These are phyloP conservation scores for Aleurites moluccanus DNA, from an alignment of 441 rosid genomes.

Conservation along the genomic window DNA sequence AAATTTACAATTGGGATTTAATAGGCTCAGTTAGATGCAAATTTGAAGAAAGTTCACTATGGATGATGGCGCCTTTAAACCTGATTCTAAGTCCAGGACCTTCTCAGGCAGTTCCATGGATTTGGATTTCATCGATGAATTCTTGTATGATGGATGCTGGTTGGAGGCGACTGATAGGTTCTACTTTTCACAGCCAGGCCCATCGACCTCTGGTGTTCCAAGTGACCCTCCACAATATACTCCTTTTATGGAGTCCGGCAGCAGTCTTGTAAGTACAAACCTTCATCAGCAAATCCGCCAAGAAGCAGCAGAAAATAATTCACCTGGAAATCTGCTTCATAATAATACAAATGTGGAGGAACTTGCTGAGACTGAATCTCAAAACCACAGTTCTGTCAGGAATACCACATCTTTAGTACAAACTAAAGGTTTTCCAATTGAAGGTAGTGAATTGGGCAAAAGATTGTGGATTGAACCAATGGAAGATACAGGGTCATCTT, in stretches of 20 bases:
- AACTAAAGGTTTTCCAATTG: conserved; percentile 34
- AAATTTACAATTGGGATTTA: conserved; percentile 18
- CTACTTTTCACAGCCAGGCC: conserved; percentile 38
- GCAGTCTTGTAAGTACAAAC: conserved; percentile 27
- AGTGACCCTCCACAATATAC: conserved; percentile 28
- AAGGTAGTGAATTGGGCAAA: conserved; percentile 49
- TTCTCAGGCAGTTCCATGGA: conserved; percentile 63
- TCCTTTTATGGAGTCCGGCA: conserved; percentile 32
- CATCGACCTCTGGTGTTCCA: conserved; percentile 27
- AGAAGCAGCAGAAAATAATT: conserved; percentile 33
- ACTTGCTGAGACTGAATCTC: conserved; percentile 27
- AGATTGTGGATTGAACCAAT: conserved; percentile 66
- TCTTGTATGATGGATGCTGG: conserved; percentile 87
- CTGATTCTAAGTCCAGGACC: conserved; percentile 41
- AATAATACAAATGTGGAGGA: conserved; percentile 33
- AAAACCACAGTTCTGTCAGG: conserved; percentile 32
- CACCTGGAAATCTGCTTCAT: conserved; percentile 23
- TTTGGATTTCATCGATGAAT: conserved; percentile 88
- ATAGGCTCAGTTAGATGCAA: conserved; percentile 36
- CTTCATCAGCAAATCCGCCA: conserved; percentile 31
- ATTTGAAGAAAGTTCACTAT: conserved; percentile 31
- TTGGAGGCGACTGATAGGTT: conserved; percentile 54
- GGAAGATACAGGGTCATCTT: conserved; percentile 33
- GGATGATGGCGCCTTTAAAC: conserved; percentile 55
- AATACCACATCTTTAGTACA: conserved; percentile 34